phyloP scores from a whole-genome alignment of 2,329 filamentous ascomycete species.

The Ophiocordyceps robertsii region DNA sequence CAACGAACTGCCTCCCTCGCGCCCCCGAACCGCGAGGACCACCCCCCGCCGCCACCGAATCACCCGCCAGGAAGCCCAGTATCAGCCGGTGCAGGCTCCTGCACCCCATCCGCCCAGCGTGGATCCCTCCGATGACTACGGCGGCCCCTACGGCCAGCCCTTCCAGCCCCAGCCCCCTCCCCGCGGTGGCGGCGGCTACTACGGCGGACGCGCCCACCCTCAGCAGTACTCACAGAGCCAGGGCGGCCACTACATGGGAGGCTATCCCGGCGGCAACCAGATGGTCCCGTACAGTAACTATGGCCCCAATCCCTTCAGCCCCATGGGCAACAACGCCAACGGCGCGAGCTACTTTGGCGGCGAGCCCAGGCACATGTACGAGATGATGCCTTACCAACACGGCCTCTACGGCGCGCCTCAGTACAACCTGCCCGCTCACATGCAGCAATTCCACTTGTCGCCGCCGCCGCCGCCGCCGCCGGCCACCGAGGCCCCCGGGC shows the following conservation, averaged over 20 bases:
- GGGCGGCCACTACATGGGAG: constrained; percentile 28
- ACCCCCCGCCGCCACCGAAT: constrained; percentile 18
- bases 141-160: constrained; percentile 20
- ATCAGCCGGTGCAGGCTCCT: constrained; percentile 19
- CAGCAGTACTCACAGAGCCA: constrained; percentile 34
- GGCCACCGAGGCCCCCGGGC: constrained; percentile 23
- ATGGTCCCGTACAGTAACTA: constrained; percentile 33
- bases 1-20: constrained; percentile 16
- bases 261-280: constrained; percentile 23
- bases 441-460: constrained; percentile 25
- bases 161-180: constrained; percentile 9
- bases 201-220: constrained; percentile 12
- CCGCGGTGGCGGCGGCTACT: constrained; percentile 12
- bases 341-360: constrained; percentile 27
- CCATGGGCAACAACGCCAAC: constrained; percentile 23
- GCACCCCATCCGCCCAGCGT: constrained; percentile 42
- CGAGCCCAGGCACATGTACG: constrained; percentile 26
- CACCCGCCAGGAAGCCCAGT: constrained; percentile 20
- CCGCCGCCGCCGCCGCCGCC: constrained; percentile 27
- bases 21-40: constrained; percentile 9
- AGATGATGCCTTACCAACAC: constrained; percentile 37
- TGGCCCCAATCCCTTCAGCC: constrained; percentile 28
- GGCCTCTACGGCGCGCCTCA: constrained; percentile 6
- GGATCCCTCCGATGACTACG: constrained; percentile 53
- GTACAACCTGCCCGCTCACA: constrained; percentile 7